phyloP scores from a whole-genome alignment of 176 grass and related monocot species.

The Calamus simplicifolius region DNA sequence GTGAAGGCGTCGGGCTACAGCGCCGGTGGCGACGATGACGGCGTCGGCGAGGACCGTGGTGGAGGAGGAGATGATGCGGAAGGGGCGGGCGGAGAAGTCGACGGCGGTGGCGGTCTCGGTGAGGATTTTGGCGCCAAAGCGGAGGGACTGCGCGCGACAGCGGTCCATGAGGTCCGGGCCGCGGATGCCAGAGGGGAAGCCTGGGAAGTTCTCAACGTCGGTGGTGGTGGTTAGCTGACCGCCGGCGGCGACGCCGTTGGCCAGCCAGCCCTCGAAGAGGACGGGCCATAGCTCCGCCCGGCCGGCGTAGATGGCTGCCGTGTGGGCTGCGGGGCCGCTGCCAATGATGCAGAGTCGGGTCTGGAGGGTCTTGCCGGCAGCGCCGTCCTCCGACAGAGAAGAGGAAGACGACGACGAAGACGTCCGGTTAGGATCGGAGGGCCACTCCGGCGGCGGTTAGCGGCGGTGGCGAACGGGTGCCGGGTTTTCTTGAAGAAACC shows the following conservation, averaged over 20 bases:
- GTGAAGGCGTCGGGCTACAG: constrained; percentile 71
- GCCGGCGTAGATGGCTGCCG: constrained; percentile 87
- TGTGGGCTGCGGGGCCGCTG: constrained; percentile 75
- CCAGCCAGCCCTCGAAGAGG: constrained; percentile 84
- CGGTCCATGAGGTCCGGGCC: constrained; percentile 71
- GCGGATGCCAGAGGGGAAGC: constrained; percentile 64
- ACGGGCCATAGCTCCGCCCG: constrained; percentile 76
- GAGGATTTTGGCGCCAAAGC: constrained; percentile 63
- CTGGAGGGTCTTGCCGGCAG: constrained; percentile 30
- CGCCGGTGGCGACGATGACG: constrained; percentile 68
- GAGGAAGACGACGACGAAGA: neutral
- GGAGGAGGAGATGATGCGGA: constrained; percentile 54
- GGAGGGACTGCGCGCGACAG: constrained; percentile 54
- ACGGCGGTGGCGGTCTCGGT: constrained; percentile 65
- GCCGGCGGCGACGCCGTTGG: constrained; percentile 80
- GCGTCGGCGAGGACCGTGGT: constrained; percentile 64
- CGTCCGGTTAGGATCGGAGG: too few relatives aligned
- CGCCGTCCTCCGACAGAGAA: constrained; percentile 45
- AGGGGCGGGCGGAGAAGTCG: constrained; percentile 57
- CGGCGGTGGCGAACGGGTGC: constrained; percentile 22
- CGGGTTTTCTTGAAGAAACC: constrained; percentile 49
- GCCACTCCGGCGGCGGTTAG: neutral
- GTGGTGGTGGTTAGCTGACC: constrained; percentile 98
- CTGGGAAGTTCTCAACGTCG: constrained; percentile 95
- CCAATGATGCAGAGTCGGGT: constrained; percentile 87